Evolutionary conservation across 169 alveolate species (phyloP), one percentile per base, ranked within the genome.

Genomic region (Eimeria necatrix): DNA sequence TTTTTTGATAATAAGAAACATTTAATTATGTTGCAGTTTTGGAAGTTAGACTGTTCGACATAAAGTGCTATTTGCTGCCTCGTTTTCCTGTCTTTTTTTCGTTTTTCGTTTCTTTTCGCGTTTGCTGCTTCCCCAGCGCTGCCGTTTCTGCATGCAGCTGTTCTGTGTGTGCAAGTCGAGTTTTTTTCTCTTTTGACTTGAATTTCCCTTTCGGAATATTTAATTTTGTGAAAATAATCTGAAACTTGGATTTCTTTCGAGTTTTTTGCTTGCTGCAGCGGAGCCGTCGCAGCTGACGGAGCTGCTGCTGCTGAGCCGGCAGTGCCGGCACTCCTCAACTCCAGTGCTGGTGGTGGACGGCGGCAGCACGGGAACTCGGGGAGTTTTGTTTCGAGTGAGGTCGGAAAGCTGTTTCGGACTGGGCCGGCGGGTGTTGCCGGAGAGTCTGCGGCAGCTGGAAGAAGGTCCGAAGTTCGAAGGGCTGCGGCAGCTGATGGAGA

Each of bases 351-450:
- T 68, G 16, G 51, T 87, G 41, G 93, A 87, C 41, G 93, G 93
- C 49, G 93, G 93, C 56, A 87, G 93, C 84, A 87, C 83, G 41
- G 73, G 73, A 52, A 87, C 93, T 64, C 64, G 41, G 68, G 83
- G 83, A 22, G 26, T 48, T 12, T 70, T 87, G 24, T 61, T 87
- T 41, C 8, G 83, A 52, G 93, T 64, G 18, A 22, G 4, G 48
- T 12, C 93, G 4, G 84, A 87, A 51, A 59, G 83, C 70, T 87
- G 93, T 48, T 84, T 84, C 16, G 70, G 26, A 4, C 41, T 12
- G 20, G 93, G 93, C 2, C 59, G 93, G 56, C 59, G 51, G 14
- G 84, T 87, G 73, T 4, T 64, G 49, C 64, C 51, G 20, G 93
- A 61, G 22, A 48, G 61, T 2, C 41, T 87, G 9, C 10, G n/a